Percentiles rank a stretch among this genome's conserved stretches.
Evolutionary conservation across 345 rosid species (phyloP).

Genomic region (Draba incana): DNA sequence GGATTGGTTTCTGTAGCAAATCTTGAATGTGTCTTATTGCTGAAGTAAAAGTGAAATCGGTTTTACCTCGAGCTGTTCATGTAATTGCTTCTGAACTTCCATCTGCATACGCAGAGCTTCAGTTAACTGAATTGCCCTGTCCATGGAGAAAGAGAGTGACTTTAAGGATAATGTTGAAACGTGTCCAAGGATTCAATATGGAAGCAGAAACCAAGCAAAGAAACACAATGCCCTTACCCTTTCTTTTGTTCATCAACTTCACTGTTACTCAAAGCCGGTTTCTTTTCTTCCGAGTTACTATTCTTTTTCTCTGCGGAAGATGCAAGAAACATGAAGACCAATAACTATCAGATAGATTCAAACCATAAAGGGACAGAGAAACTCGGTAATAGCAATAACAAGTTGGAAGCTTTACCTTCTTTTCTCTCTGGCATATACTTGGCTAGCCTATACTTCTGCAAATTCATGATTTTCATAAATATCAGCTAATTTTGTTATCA

Average conservation of each 20-base stretch:
- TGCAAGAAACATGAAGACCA: neutral
- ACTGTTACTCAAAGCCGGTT: constrained; percentile 46
- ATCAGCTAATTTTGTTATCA: constrained; percentile 19
- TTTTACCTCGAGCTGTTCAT: constrained; percentile 83
- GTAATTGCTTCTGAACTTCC: constrained; percentile 86
- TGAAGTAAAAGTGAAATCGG: neutral
- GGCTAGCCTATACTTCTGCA: constrained; percentile 93
- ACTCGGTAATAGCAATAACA: neutral
- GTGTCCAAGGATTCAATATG: constrained; percentile 18
- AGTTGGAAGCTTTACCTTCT: constrained; percentile 61
- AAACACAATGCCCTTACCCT: constrained; percentile 50
- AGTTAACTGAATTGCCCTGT: constrained; percentile 55
- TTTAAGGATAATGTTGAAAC: constrained; percentile 16
- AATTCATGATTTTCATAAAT: constrained; percentile 24
- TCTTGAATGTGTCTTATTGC: neutral
- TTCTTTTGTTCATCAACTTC: constrained; percentile 59
- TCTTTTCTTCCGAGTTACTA: constrained; percentile 66
- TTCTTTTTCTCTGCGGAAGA: constrained; percentile 51
- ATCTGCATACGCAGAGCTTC: constrained; percentile 83
- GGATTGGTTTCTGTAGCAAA: constrained; percentile 1
- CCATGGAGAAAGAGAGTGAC: constrained; percentile 12
- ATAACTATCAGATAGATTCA: neutral
- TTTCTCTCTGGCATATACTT: constrained; percentile 87
- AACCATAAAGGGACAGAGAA: constrained; percentile 19
- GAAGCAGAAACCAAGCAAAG: constrained; percentile 10